Conservation (phyloP, 164 flowering plant species). For the Piper longum region DNA sequence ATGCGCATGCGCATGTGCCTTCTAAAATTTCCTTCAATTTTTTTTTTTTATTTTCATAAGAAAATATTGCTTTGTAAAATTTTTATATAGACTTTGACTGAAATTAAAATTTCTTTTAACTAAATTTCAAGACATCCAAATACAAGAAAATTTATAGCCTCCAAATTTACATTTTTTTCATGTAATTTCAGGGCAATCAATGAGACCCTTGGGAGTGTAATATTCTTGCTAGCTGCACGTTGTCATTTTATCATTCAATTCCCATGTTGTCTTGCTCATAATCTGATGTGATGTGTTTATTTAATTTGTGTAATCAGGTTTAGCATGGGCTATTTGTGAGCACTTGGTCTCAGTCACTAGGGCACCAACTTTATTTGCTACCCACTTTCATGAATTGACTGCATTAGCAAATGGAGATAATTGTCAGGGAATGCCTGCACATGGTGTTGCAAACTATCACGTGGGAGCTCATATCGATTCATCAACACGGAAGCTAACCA, state of each 20-base stretch:
- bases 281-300: background rate
- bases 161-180: no score
- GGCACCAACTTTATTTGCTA: constrained; percentile 97
- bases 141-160: no score
- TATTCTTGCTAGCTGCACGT: background rate
- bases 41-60: no score
- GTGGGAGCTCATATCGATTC: constrained; percentile 95
- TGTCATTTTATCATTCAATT: background rate
- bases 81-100: no score
- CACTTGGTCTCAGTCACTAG: constrained; percentile 69
- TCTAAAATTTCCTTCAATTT: no score
- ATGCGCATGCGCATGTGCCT: no score
- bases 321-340: constrained; percentile 99
- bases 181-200: no score
- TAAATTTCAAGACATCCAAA: no score
- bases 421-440: constrained; percentile 16
- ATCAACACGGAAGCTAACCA: constrained; percentile 79
- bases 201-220: no score
- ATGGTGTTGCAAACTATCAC: constrained; percentile 83
- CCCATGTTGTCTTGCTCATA: background rate
- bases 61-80: no score
- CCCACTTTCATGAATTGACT: constrained; percentile 96
- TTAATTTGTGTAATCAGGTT: constrained; percentile 35
- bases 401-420: constrained; percentile 57
- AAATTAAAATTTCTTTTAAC: no score